Percentiles rank a stretch among this genome's conserved stretches.
These are phyloP conservation scores for Annulohypoxylon moriforme DNA, from an alignment of 495 filamentous ascomycete genomes.

Conservation along the genomic window DNA sequence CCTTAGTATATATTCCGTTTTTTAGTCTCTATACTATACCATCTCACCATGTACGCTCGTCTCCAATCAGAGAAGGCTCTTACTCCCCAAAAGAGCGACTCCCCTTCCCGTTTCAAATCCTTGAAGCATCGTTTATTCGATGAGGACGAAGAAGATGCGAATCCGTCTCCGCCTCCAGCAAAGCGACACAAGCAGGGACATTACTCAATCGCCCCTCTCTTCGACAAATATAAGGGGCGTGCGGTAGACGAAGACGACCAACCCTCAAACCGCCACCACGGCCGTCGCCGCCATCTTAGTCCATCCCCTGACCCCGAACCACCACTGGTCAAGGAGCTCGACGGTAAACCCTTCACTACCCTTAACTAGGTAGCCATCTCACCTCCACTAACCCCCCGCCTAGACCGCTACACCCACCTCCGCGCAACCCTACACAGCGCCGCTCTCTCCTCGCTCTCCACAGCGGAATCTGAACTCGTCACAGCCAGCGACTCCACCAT, in stretches of 20 bases:
- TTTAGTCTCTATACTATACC: too few relatives aligned
- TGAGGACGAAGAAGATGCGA: conserved; percentile 30
- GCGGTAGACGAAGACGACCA: conserved; percentile 10
- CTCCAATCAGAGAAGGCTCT: conserved; percentile 12
- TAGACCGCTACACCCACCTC: conserved; percentile 29
- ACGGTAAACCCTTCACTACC: conserved; percentile 34
- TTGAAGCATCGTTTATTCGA: conserved; percentile 27
- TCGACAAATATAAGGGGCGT: conserved; percentile 34
- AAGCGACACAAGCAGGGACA: conserved; percentile 33
- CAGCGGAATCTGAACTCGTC: conserved; percentile 12
- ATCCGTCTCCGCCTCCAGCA: conserved; percentile 13
- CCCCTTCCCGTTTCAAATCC: background rate
- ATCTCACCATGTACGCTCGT: conserved; percentile 31
- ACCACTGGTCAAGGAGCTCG: conserved; percentile 23
- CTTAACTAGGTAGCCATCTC: background rate
- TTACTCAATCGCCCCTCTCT: conserved; percentile 33
- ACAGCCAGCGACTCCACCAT: conserved; percentile 9
- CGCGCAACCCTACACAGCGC: conserved; percentile 33
- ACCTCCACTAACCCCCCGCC: background rate
- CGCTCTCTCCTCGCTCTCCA: conserved; percentile 7
- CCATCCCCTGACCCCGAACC: conserved; percentile 33
- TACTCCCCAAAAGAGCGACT: conserved; percentile 15
- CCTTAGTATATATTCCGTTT: too few relatives aligned
- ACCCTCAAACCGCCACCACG: background rate
- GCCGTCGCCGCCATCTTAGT: conserved; percentile 18